phyloP scores from a whole-genome alignment of 1,284 basidiomycete species.

The Papiliotrema terrestris region DNA sequence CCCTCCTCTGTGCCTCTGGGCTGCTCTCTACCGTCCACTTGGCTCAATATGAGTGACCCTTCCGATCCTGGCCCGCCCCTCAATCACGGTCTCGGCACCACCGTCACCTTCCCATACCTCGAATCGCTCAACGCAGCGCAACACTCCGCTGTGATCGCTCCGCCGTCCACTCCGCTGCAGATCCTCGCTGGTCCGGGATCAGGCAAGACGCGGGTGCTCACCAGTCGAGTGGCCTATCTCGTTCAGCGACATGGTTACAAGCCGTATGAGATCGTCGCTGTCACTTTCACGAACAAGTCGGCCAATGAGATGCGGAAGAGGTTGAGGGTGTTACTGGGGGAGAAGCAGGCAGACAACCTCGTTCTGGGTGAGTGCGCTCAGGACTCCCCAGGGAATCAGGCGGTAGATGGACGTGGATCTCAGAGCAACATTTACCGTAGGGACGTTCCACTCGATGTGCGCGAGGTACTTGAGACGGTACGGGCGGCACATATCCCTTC shows the following conservation, averaged over 20 bases:
- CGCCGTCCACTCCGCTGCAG: constrained; percentile 64
- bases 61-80: neutral
- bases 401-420: constrained; percentile 6
- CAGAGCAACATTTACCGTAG: constrained; percentile 39
- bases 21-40: neutral
- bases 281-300: constrained; percentile 85
- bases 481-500: constrained; percentile 59
- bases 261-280: constrained; percentile 68
- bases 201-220: constrained; percentile 68
- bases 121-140: constrained; percentile 38
- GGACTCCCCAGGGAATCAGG: neutral
- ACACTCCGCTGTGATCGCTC: constrained; percentile 62
- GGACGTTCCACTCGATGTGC: constrained; percentile 82
- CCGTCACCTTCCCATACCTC: constrained; percentile 29
- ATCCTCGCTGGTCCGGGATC: constrained; percentile 82
- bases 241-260: constrained; percentile 59
- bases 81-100: neutral
- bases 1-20: too few relatives aligned
- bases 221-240: constrained; percentile 71
- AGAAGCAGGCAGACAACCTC: constrained; percentile 58
- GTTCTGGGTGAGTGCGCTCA: constrained; percentile 52
- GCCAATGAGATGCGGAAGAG: constrained; percentile 83
- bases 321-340: constrained; percentile 67
- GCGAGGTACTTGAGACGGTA: constrained; percentile 66
- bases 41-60: neutral